phyloP scores from a whole-genome alignment of 371 early-diverging fungal species.

The Mortierella sp. region DNA sequence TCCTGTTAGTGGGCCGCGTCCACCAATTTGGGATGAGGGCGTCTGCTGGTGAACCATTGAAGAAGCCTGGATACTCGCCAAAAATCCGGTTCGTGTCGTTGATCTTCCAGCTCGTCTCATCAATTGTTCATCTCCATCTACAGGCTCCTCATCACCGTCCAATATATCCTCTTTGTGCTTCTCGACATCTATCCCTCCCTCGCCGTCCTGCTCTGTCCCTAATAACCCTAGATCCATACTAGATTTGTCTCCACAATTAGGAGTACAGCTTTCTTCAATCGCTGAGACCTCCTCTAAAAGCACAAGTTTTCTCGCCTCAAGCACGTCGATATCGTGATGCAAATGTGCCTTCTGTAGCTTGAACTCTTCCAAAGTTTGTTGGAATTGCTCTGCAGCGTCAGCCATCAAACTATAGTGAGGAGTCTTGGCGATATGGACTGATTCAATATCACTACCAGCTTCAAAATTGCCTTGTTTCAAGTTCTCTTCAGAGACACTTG shows the following conservation, averaged over 20 bases:
- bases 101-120: neutral
- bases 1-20: constrained; percentile 1
- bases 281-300: constrained; percentile 7
- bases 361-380: constrained; percentile 31
- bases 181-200: neutral
- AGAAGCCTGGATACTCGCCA: neutral
- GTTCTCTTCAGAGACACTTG: neutral
- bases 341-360: constrained; percentile 21
- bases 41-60: constrained; percentile 6
- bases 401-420: constrained; percentile 16
- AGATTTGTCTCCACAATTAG: neutral
- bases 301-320: constrained; percentile 6
- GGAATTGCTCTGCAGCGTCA: constrained; percentile 37
- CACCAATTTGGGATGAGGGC: neutral
- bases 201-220: neutral
- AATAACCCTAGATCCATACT: neutral
- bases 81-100: neutral
- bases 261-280: neutral
- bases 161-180: neutral
- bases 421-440: neutral
- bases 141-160: neutral
- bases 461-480: neutral
- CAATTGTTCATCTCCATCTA: neutral
- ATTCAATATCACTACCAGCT: neutral
- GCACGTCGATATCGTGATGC: constrained; percentile 19